Percentiles rank a stretch among this genome's conserved stretches.
phyloP scores from a whole-genome alignment of 805 yeast genomes.

The Cephaloascus albidus region DNA sequence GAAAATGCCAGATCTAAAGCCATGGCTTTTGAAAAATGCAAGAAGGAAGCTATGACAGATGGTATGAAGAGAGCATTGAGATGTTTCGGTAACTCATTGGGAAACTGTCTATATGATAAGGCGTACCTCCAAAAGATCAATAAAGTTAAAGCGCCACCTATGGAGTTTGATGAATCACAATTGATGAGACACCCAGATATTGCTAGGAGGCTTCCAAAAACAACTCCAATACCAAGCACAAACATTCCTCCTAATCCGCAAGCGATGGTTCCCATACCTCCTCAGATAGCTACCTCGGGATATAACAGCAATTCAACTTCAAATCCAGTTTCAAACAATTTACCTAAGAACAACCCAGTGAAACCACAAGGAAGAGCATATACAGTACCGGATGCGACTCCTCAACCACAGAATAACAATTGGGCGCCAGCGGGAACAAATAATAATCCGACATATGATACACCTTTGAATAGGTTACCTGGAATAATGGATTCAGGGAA shows the following conservation, averaged over 20 bases:
- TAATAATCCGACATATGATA: background rate
- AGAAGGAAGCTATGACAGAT: slow-evolving; percentile 80
- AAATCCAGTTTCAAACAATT: background rate
- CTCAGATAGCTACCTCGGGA: background rate
- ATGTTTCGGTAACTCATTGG: slow-evolving; percentile 72
- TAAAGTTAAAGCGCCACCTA: slow-evolving; percentile 25
- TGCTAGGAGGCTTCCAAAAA: background rate
- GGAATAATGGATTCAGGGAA: no score
- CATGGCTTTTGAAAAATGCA: slow-evolving; percentile 71
- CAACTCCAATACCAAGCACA: slow-evolving; percentile 4
- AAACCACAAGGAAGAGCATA: no score
- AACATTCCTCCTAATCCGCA: background rate
- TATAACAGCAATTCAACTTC: background rate
- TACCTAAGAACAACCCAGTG: background rate
- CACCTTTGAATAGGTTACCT: no score
- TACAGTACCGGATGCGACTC: no score
- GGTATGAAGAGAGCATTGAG: slow-evolving; percentile 73
- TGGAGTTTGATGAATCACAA: slow-evolving; percentile 15
- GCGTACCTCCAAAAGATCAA: slow-evolving; percentile 45
- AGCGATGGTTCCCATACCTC: background rate
- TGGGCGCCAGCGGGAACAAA: background rate
- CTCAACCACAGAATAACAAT: background rate
- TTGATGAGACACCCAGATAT: slow-evolving; percentile 13
- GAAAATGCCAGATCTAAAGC: slow-evolving; percentile 65
- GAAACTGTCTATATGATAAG: slow-evolving; percentile 78